phyloP scores from a whole-genome alignment of 1,139 yeast species.

The Yamadazyma triangularis region DNA sequence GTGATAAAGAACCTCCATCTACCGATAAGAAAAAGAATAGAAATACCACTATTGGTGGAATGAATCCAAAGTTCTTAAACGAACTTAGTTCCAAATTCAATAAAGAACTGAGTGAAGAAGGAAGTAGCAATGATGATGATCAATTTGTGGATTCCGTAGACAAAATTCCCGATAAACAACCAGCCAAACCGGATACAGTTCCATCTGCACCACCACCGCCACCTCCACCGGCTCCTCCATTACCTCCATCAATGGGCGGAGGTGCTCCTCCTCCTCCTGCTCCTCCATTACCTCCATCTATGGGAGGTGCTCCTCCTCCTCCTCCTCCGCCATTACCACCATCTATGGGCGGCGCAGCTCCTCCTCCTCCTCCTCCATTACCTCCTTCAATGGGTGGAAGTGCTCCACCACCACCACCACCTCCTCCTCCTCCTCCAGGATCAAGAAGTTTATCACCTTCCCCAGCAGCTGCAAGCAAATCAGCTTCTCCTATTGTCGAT shows the following conservation, averaged over 20 bases:
- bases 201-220: conserved; percentile 23
- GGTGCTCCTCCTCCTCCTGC: conserved; percentile 14
- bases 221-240: conserved; percentile 19
- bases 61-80: conserved; percentile 52
- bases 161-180: not conserved
- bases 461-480: too few species aligned
- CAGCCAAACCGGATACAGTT: conserved; percentile 13
- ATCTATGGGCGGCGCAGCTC: conserved; percentile 3
- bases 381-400: conserved; percentile 12
- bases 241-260: conserved; percentile 17
- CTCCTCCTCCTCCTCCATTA: conserved; percentile 17
- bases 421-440: conserved; percentile 14
- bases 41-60: conserved; percentile 32
- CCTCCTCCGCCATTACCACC: conserved; percentile 17
- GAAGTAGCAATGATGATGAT: conserved; percentile 7
- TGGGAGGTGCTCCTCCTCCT: conserved; percentile 12
- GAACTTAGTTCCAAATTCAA: conserved; percentile 54
- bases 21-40: conserved; percentile 21
- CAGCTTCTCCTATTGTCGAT: conserved; percentile 6
- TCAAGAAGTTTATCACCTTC: conserved; percentile 7
- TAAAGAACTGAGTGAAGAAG: conserved; percentile 26
- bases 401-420: conserved; percentile 11
- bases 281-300: conserved; percentile 20
- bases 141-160: conserved; percentile 14
- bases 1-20: conserved; percentile 9